A percentile compares a stretch with the other conserved stretches of the same genome.
Conservation (phyloP, 345 rosid genomes). For the Mangifera indica region DNA sequence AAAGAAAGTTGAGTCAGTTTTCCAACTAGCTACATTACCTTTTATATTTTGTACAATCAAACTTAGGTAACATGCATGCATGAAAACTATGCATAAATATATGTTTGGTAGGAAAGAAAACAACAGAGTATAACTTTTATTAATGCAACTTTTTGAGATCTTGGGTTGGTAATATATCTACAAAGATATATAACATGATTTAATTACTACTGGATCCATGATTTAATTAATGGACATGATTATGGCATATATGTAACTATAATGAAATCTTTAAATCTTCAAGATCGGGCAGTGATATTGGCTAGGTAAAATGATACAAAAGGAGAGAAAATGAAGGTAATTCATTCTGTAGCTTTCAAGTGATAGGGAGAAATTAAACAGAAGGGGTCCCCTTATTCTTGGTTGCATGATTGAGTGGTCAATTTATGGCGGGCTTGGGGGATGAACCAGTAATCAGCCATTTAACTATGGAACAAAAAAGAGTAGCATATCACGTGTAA, state of each 20-base stretch:
- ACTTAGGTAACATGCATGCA: slow-evolving; percentile 20
- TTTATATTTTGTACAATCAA: slow-evolving; percentile 19
- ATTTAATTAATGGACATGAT: too few relatives aligned
- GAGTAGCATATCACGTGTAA: slow-evolving; percentile 30
- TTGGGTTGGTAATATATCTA: background rate
- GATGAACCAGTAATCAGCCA: slow-evolving; percentile 14
- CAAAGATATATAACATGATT: too few relatives aligned
- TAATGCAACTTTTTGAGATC: slow-evolving; percentile 2
- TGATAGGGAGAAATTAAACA: too few relatives aligned
- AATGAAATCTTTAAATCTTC: too few relatives aligned
- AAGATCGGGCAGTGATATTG: too few relatives aligned
- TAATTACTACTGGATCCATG: background rate
- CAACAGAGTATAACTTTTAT: slow-evolving; percentile 23
- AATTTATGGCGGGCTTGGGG: slow-evolving; percentile 39
- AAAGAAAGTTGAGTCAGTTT: slow-evolving; percentile 32
- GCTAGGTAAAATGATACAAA: background rate
- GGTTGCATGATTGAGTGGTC: slow-evolving; percentile 37
- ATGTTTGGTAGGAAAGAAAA: slow-evolving; percentile 5
- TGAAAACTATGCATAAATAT: slow-evolving; percentile 9
- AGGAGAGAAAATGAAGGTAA: background rate
- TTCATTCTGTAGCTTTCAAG: background rate
- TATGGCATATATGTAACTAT: too few relatives aligned
- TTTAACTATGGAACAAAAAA: slow-evolving; percentile 28
- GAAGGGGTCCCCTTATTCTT: background rate
- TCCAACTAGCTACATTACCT: slow-evolving; percentile 6